phyloP scores from a whole-genome alignment of 345 rosid species.

The Luvunga scandens region DNA sequence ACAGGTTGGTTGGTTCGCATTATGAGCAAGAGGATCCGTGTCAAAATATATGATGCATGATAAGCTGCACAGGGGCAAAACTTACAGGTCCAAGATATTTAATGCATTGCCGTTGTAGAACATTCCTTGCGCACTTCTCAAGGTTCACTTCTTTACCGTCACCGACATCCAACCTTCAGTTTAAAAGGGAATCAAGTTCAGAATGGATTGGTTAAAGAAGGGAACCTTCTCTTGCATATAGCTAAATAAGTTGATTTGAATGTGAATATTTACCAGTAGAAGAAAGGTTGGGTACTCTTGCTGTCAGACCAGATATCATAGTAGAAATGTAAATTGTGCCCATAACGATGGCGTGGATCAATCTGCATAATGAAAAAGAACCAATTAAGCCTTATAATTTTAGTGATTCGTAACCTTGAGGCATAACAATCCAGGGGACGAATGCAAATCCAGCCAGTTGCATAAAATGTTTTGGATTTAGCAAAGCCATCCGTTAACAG shows the following conservation, averaged over 20 bases:
- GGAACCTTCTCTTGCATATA: neutral
- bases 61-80: neutral
- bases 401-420: neutral
- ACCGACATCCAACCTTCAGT: conserved; percentile 70
- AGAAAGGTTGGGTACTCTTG: conserved; percentile 70
- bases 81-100: conserved; percentile 70
- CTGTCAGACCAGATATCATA: conserved; percentile 67
- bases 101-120: conserved; percentile 58
- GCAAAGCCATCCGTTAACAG: neutral
- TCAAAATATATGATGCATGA: neutral
- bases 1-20: neutral
- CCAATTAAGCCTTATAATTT: neutral
- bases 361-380: conserved; percentile 38
- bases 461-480: neutral
- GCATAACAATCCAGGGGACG: neutral
- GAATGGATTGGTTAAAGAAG: neutral
- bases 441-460: neutral
- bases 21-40: neutral
- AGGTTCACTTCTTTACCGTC: conserved; percentile 68
- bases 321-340: conserved; percentile 82
- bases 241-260: neutral
- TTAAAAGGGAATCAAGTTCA: conserved; percentile 18
- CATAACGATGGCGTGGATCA: conserved; percentile 86
- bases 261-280: conserved; percentile 53
- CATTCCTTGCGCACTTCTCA: conserved; percentile 38